A percentile compares a stretch with the other conserved stretches of the same genome.
Evolutionary conservation across 1,139 yeast genomes (phyloP).

Genomic region (Pichia sp.): DNA sequence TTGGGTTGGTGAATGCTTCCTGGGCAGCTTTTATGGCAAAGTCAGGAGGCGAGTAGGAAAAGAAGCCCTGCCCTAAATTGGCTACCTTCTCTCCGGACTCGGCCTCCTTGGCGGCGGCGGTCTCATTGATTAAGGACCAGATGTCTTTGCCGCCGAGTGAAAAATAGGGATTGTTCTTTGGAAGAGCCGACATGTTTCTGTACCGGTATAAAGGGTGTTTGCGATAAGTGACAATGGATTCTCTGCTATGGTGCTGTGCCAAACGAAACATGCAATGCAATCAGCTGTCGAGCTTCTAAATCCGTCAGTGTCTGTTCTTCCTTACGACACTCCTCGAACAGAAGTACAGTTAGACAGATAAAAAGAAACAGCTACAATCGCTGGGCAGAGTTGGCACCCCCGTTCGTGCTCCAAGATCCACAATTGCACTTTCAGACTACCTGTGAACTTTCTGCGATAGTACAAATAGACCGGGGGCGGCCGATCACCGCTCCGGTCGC

Average conservation of each 20-base stretch:
- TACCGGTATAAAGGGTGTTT: neutral
- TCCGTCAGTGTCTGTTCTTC: neutral
- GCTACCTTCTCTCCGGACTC: constrained; percentile 68
- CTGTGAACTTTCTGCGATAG: neutral
- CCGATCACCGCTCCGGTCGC: neutral
- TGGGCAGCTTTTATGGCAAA: constrained; percentile 85
- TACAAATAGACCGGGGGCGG: neutral
- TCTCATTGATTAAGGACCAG: constrained; percentile 91
- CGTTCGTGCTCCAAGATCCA: neutral
- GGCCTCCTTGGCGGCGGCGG: constrained; percentile 74
- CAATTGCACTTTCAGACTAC: neutral
- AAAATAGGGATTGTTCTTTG: constrained; percentile 59
- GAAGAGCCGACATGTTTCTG: constrained; percentile 22
- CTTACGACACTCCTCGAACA: neutral
- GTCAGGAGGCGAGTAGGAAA: constrained; percentile 89
- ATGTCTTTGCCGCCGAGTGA: constrained; percentile 73
- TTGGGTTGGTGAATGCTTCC: constrained; percentile 65
- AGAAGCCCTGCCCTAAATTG: constrained; percentile 94
- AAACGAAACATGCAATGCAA: neutral
- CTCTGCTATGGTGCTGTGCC: neutral
- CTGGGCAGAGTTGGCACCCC: neutral
- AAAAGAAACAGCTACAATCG: neutral
- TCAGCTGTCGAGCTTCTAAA: neutral
- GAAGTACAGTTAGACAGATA: neutral
- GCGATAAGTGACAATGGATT: neutral